These are phyloP conservation scores for Emmonsiellopsis sp. DNA, from an alignment of 2,329 filamentous ascomycete genomes.

Conservation along the genomic window DNA sequence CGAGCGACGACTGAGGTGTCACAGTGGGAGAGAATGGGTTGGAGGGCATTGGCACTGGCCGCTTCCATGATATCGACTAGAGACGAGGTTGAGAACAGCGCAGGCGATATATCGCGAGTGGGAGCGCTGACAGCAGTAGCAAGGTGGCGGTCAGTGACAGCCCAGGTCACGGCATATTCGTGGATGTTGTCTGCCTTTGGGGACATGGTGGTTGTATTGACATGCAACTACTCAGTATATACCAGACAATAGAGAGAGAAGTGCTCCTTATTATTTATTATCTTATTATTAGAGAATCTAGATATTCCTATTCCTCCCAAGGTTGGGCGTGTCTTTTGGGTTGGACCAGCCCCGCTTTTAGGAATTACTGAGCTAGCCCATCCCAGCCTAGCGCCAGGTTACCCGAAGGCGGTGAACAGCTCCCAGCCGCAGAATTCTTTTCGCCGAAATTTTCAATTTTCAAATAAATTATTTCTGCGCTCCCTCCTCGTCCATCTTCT, in stretches of 20 bases:
- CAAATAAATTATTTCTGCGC: not conserved
- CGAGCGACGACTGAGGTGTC: not conserved
- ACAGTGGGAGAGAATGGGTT: not conserved
- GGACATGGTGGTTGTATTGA: not conserved
- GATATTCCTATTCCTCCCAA: too few species aligned
- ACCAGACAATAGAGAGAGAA: too few species aligned
- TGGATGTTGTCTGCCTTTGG: not conserved
- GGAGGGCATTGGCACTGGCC: not conserved
- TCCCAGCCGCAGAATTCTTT: conserved; percentile 22
- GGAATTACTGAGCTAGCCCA: not conserved
- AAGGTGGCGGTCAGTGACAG: not conserved
- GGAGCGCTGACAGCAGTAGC: not conserved
- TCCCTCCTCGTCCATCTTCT: conserved; percentile 12
- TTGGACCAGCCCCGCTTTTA: not conserved
- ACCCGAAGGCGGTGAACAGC: conserved; percentile 20
- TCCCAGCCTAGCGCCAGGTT: not conserved
- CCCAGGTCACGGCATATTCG: not conserved
- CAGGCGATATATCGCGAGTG: not conserved
- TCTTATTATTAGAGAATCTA: too few species aligned
- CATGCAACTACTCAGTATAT: too few species aligned
- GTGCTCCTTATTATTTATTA: too few species aligned
- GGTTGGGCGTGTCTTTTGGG: too few species aligned
- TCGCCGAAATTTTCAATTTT: conserved; percentile 8
- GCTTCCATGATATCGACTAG: not conserved
- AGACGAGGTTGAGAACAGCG: not conserved